phyloP scores from a whole-genome alignment of 345 rosid species.

The Eucalyptus melliodora region DNA sequence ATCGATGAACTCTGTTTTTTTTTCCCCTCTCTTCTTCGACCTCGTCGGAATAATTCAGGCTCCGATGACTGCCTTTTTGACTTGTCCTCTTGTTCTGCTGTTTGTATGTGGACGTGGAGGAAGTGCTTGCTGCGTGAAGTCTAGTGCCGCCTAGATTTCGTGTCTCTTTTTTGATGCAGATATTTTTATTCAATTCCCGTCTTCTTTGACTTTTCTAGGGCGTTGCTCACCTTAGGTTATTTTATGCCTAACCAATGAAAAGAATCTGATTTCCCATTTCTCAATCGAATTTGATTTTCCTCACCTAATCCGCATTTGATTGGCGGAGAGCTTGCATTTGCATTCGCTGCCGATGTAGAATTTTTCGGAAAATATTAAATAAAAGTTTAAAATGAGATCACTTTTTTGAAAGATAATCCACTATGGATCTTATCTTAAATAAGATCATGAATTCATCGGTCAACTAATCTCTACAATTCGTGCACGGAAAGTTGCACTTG shows the following conservation, averaged over 20 bases:
- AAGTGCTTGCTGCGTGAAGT: background rate
- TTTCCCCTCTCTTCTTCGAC: background rate
- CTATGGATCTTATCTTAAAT: background rate
- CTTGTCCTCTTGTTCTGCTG: background rate
- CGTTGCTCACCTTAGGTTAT: background rate
- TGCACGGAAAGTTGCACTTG: background rate
- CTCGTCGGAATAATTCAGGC: background rate
- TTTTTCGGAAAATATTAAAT: background rate
- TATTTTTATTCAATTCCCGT: background rate
- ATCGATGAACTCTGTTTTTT: background rate
- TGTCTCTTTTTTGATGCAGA: background rate
- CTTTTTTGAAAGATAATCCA: background rate
- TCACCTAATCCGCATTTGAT: background rate
- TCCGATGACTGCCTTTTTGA: background rate
- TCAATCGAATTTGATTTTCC: background rate
- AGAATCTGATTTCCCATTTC: background rate
- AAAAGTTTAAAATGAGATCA: fast-evolving
- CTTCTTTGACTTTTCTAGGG: background rate
- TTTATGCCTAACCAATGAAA: background rate
- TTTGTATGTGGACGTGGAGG: no score
- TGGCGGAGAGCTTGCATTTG: background rate
- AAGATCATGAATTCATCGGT: background rate
- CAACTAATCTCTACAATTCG: background rate
- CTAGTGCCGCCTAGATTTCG: background rate
- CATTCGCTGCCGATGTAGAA: background rate